Evolutionary conservation across 306 rosid species (phyloP).

Genomic region (Gynostemma pentaphyllum): DNA sequence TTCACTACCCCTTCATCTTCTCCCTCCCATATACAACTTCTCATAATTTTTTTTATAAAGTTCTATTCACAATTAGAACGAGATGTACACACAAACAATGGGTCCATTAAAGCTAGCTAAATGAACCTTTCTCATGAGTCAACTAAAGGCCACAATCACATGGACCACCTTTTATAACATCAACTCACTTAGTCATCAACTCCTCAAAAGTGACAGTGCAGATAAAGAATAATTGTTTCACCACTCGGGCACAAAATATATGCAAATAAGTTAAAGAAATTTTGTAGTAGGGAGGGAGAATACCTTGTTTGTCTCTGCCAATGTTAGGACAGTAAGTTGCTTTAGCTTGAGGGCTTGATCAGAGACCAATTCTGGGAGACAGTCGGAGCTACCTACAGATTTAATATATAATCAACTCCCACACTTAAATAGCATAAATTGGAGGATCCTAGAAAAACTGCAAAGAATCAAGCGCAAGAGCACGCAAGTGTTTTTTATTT

Average conservation of each 20-base stretch:
- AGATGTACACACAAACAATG: background rate
- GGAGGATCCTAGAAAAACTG: background rate
- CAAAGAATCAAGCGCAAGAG: background rate
- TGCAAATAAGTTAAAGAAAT: background rate
- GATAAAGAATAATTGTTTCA: background rate
- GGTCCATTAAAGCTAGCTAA: background rate
- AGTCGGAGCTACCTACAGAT: conserved; percentile 45
- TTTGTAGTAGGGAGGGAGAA: background rate
- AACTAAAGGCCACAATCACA: background rate
- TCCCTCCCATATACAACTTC: no score
- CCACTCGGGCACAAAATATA: background rate
- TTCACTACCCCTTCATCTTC: no score
- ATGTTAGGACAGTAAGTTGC: conserved; percentile 98
- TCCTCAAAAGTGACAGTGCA: background rate
- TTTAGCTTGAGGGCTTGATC: conserved; percentile 80
- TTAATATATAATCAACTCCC: background rate
- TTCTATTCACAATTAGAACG: background rate
- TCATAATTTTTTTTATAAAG: no score
- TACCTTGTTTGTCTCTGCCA: conserved; percentile 86
- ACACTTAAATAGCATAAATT: conserved; percentile 2
- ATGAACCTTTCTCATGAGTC: background rate
- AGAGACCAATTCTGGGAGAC: conserved; percentile 49
- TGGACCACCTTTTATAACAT: background rate
- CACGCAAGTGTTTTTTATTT: no score
- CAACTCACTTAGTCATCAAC: background rate